Conservation (phyloP, 2,329 filamentous ascomycete genomes). For the Hypoxylon sp. region DNA sequence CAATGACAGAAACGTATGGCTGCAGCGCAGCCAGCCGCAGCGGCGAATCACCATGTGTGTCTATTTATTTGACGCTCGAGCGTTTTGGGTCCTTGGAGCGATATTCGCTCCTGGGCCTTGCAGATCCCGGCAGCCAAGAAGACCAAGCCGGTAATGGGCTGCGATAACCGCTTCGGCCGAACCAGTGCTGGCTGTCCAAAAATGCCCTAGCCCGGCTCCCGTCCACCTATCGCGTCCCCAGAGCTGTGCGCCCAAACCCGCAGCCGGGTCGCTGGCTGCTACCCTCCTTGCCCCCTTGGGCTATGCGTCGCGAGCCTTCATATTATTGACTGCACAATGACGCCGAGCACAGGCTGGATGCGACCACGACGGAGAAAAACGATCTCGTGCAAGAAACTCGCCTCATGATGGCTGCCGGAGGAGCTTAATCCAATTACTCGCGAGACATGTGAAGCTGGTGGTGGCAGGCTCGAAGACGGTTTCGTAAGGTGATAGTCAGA, state of each 20-base stretch:
- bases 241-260: constrained; percentile 21
- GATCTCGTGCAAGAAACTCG: not conserved
- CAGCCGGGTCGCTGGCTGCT: constrained; percentile 11
- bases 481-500: constrained; percentile 18
- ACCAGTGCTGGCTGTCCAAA: too few species aligned
- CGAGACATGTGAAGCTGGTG: constrained; percentile 16
- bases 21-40: constrained; percentile 18
- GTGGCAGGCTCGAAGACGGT: constrained; percentile 14
- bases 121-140: constrained; percentile 24
- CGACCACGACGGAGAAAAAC: constrained; percentile 7
- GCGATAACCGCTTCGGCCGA: constrained; percentile 30
- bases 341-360: constrained; percentile 18
- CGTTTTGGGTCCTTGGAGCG: too few species aligned
- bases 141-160: constrained; percentile 18
- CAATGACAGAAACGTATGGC: not conserved
- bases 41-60: constrained; percentile 20
- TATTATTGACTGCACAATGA: constrained; percentile 26
- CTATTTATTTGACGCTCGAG: constrained; percentile 1
- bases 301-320: not conserved
- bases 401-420: constrained; percentile 20
- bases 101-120: constrained; percentile 22
- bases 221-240: constrained; percentile 5
- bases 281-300: too few species aligned
- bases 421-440: constrained; percentile 13
- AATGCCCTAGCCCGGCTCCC: constrained; percentile 6